Evolutionary conservation across 2,329 filamentous ascomycete species (phyloP).

Genomic region (Chaetomiaceae sp.): DNA sequence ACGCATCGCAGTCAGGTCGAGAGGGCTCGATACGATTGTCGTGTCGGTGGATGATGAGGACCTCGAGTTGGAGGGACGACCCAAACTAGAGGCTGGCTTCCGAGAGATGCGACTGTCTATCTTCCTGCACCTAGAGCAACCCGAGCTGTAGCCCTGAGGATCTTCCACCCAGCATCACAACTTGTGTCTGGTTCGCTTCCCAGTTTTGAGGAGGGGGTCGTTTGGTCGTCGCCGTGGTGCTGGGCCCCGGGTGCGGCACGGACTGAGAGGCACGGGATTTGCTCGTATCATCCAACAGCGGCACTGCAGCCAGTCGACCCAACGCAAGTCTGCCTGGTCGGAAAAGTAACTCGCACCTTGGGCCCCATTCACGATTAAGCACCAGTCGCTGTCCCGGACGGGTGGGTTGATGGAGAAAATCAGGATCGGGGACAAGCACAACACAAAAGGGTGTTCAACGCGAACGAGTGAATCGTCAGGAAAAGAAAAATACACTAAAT

Average conservation of each 20-base stretch:
- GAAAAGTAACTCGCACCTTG: not conserved
- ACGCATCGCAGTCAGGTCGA: no score
- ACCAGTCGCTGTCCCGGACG: not conserved
- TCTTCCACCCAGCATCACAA: not conserved
- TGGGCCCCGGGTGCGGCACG: constrained; percentile 5
- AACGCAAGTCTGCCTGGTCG: not conserved
- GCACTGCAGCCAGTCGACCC: constrained; percentile 3
- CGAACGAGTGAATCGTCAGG: not conserved
- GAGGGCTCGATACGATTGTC: not conserved
- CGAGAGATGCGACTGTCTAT: constrained; percentile 1
- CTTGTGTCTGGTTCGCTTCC: not conserved
- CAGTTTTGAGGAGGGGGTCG: not conserved
- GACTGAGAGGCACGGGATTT: not conserved
- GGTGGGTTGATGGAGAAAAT: no score
- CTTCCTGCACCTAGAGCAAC: not conserved
- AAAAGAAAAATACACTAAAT: not conserved
- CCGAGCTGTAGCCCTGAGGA: not conserved
- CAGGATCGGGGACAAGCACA: not conserved
- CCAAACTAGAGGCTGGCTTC: not conserved
- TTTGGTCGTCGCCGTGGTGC: not conserved
- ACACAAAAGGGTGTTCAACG: not conserved
- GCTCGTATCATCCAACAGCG: not conserved
- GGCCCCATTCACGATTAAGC: not conserved
- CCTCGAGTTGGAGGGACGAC: not conserved
- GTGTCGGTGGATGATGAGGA: not conserved